Conservation (phyloP, 164 flowering plant genomes). For the Buxus sempervirens region DNA sequence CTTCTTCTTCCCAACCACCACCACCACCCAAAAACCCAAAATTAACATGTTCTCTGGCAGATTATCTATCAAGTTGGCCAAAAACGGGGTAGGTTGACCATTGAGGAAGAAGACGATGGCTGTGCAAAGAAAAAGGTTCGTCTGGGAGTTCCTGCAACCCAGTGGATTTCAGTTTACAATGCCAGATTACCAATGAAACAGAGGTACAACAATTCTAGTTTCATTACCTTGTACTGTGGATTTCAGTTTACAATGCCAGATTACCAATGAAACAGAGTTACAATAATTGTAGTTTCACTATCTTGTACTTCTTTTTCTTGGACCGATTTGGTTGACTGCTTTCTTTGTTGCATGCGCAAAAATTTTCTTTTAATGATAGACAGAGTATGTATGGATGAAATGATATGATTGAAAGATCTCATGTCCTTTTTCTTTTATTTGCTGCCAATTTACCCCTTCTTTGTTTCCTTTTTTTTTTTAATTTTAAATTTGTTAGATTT, state of each 20-base stretch:
- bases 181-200: constrained; percentile 82
- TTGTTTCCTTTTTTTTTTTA: no score
- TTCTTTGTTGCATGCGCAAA: neutral
- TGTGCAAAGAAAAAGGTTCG: constrained; percentile 81
- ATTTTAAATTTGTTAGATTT: no score
- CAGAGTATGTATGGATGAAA: neutral
- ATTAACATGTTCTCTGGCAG: constrained; percentile 14
- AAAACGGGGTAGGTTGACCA: constrained; percentile 69
- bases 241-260: constrained; percentile 81
- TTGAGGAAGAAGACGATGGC: constrained; percentile 73
- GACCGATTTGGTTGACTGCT: neutral
- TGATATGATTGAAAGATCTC: neutral
- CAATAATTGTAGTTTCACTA: neutral
- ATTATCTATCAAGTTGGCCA: constrained; percentile 81
- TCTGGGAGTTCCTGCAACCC: constrained; percentile 85
- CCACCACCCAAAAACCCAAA: no score
- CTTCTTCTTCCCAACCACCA: no score
- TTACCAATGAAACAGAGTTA: constrained; percentile 87
- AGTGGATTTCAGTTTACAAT: constrained; percentile 89
- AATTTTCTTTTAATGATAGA: no score
- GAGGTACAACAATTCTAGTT: constrained; percentile 37
- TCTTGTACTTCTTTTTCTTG: neutral
- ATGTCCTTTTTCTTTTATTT: no score
- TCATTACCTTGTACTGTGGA: no score
- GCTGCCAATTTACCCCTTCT: no score